Base-by-base conservation (phyloP, 352 stramenopile species). In the Pythium scleroteichum region DNA sequence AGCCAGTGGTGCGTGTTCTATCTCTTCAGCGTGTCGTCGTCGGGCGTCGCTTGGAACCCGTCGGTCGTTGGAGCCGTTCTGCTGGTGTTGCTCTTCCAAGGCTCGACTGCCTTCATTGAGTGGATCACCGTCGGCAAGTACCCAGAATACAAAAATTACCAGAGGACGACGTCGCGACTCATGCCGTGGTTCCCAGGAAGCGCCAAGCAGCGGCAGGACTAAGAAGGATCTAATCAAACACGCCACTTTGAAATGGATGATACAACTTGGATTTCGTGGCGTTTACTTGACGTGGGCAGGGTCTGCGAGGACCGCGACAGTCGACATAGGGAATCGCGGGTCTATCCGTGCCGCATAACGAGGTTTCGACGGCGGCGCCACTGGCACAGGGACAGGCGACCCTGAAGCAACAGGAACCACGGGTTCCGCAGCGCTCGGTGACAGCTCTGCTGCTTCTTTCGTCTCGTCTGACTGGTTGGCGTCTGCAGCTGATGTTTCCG, bases 1-100 rank as follows among this genome's bases (percentile, higher is more conserved):
- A 71, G 59, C 13, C 69, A 97, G 44, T 98, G 93, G 93, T 96
- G 94, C 61, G 79, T 78, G 4, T 97, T 94, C 66, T 97, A 96
- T 64, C 59, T 96, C 7, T 98, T 97, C 68, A 88, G 82, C 33
- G 66, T 96, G n/a, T 71, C 82, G 45, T 69, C 82, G 4, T 76
- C 70, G 2, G 71, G 76, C 16, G 60, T 63, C 4, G 40, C 51
- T 29, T 55, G 81, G 45, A 97, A 97, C 70, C 87, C 79, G 77
- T 91, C 86, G 20, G 63, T 73, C 29, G 35, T 92, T 13, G 93
- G 93, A 26, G 85, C 74, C n/a, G 59, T 94, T 27, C 59, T 97
- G 33, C 71, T 98, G 12, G 76, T 87, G 38, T 39, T 95, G 40
- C 75, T 98, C 32, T 98, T 98, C 72, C 85, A 96, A 66, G 88